A percentile compares a stretch with the other conserved stretches of the same genome.
Evolutionary conservation across 345 rosid species (phyloP).

Genomic region (Gossypium thurberi): DNA sequence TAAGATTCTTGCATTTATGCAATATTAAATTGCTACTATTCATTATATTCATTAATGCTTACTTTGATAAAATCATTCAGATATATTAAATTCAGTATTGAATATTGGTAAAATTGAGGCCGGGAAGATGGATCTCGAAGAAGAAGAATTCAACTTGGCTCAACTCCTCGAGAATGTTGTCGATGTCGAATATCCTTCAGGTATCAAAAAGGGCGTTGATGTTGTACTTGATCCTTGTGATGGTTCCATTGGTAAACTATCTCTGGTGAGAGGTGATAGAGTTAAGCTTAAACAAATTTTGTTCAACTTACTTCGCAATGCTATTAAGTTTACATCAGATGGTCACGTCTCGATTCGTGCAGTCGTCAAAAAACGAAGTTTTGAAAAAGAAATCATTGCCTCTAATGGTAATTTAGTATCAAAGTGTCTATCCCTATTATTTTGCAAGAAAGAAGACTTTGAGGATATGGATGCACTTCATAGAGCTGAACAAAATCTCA

Average conservation of each 20-base stretch:
- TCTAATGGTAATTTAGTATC: slow-evolving; percentile 21
- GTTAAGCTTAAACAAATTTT: slow-evolving; percentile 58
- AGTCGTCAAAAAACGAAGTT: slow-evolving; percentile 40
- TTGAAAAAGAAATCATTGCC: slow-evolving; percentile 26
- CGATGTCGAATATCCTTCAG: slow-evolving; percentile 49
- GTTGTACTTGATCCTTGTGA: slow-evolving; percentile 53
- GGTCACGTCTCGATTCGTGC: slow-evolving; percentile 57
- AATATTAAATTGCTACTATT: not conserved
- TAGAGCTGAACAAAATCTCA: slow-evolving; percentile 20
- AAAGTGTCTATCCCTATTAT: slow-evolving; percentile 17
- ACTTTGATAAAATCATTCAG: slow-evolving; percentile 25
- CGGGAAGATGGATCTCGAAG: slow-evolving; percentile 62
- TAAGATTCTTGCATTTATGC: not conserved
- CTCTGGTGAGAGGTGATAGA: slow-evolving; percentile 50
- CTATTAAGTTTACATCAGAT: slow-evolving; percentile 59
- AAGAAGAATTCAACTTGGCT: slow-evolving; percentile 56
- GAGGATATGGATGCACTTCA: slow-evolving; percentile 19
- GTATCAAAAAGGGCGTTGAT: slow-evolving; percentile 54
- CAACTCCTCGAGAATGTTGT: slow-evolving; percentile 55
- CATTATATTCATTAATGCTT: slow-evolving; percentile 1
- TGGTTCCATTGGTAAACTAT: slow-evolving; percentile 36
- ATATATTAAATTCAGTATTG: slow-evolving; percentile 50
- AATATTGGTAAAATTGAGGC: slow-evolving; percentile 77
- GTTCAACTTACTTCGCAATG: slow-evolving; percentile 61
- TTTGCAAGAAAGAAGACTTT: slow-evolving; percentile 21